A percentile compares a stretch with the other conserved stretches of the same genome.
Evolutionary conservation across 345 rosid genomes (phyloP).

Genomic region (Eucalyptus cloeziana): DNA sequence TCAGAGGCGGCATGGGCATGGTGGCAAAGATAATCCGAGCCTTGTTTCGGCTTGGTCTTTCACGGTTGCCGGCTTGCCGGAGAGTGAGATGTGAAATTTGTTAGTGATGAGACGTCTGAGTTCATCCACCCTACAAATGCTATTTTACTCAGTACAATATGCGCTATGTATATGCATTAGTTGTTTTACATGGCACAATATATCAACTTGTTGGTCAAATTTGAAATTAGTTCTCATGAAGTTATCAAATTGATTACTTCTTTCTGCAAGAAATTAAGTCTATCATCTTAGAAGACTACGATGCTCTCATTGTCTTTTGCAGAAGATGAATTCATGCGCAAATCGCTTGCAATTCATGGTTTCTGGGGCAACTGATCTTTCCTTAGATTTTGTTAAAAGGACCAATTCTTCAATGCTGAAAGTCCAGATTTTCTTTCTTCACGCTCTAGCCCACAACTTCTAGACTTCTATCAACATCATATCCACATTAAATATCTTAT

Average conservation of each 20-base stretch:
- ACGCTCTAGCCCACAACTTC: not conserved
- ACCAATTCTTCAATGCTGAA: not conserved
- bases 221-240: not conserved
- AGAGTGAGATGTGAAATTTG: conserved; percentile 11
- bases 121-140: conserved; percentile 27
- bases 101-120: conserved; percentile 24
- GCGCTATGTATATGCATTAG: not conserved
- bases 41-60: conserved; percentile 8
- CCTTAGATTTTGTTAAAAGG: not conserved
- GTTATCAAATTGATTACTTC: not conserved
- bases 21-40: conserved; percentile 9
- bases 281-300: not conserved
- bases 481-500: not conserved
- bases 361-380: not conserved
- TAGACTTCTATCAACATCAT: not conserved
- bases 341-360: not conserved
- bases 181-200: not conserved
- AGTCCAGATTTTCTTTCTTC: not conserved
- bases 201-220: not conserved
- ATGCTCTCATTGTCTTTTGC: not conserved
- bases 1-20: conserved; percentile 32
- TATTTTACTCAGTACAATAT: conserved; percentile 11
- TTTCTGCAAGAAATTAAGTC: not conserved
- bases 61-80: conserved; percentile 11
- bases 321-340: not conserved